Conservation (phyloP, 148 eudicot genomes). For the Rhododendron ovatum region DNA sequence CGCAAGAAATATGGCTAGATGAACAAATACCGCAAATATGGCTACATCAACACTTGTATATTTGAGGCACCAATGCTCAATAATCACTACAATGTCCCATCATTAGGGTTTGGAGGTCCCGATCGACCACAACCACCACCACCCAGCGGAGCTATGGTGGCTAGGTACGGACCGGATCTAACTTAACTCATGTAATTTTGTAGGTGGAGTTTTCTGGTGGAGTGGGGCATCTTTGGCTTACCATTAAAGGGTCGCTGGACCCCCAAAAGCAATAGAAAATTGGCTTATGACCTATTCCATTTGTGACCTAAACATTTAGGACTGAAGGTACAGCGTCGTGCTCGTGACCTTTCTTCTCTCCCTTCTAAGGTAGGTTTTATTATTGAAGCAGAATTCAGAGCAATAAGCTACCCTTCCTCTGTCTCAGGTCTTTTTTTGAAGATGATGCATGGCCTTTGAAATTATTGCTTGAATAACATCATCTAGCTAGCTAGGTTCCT, state of each 20-base stretch:
- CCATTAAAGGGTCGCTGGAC: not conserved
- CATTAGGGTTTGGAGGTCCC: not conserved
- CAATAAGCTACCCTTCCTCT: not conserved
- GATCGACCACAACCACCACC: not conserved
- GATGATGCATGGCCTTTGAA: not conserved
- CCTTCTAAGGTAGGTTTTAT: not conserved
- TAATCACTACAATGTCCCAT: not conserved
- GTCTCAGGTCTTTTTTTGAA: not conserved
- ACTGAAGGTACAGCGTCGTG: not conserved
- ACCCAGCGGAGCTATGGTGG: not conserved
- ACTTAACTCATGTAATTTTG: not conserved
- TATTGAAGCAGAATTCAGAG: not conserved
- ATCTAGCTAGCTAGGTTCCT: not conserved
- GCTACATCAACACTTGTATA: not conserved
- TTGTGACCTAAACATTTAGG: not conserved
- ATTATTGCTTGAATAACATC: not conserved
- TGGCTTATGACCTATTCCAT: not conserved
- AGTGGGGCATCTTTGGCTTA: not conserved
- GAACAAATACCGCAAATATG: not conserved
- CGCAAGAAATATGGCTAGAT: not conserved
- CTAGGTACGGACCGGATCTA: not conserved
- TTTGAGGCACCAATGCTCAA: not conserved
- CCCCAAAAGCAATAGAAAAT: not conserved
- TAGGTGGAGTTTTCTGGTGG: not conserved
- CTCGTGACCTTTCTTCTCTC: conserved; percentile 4